phyloP scores from a whole-genome alignment of 768 basidiomycete species.

The Pulveroboletus sp. region DNA sequence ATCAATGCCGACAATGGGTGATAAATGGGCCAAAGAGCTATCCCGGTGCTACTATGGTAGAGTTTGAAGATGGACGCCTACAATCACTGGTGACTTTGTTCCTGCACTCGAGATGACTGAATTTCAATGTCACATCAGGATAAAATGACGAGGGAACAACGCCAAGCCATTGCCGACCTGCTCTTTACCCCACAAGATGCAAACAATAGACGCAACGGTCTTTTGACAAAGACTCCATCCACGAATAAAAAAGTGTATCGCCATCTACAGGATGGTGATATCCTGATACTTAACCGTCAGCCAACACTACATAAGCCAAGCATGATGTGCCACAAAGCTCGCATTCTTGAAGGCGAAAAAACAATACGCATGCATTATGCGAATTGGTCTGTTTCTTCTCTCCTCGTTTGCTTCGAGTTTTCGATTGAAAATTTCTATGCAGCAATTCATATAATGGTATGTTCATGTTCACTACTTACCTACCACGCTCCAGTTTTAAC shows the following conservation, averaged over 20 bases:
- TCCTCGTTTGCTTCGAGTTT: neutral
- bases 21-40: slow-evolving; percentile 86
- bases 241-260: slow-evolving; percentile 98
- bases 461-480: slow-evolving; percentile 21
- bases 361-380: slow-evolving; percentile 99
- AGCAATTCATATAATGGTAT: slow-evolving; percentile 97
- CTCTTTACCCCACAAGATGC: slow-evolving; percentile 87
- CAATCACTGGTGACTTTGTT: slow-evolving; percentile 63
- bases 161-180: slow-evolving; percentile 94
- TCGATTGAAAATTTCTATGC: slow-evolving; percentile 16
- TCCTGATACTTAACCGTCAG: slow-evolving; percentile 94
- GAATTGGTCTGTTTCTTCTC: slow-evolving; percentile 71
- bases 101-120: slow-evolving; percentile 1
- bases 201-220: slow-evolving; percentile 46
- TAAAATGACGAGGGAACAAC: slow-evolving; percentile 80
- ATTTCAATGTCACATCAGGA: slow-evolving; percentile 49
- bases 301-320: slow-evolving; percentile 98
- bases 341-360: slow-evolving; percentile 92
- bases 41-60: slow-evolving; percentile 92
- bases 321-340: slow-evolving; percentile 98
- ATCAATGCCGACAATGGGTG: slow-evolving; percentile 83
- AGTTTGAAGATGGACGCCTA: slow-evolving; percentile 91
- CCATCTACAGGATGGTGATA: slow-evolving; percentile 92
- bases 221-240: slow-evolving; percentile 74
- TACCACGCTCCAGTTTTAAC: slow-evolving; percentile 7